Base-by-base conservation (phyloP, 805 yeast species). In the Saccharomyces jurei region DNA sequence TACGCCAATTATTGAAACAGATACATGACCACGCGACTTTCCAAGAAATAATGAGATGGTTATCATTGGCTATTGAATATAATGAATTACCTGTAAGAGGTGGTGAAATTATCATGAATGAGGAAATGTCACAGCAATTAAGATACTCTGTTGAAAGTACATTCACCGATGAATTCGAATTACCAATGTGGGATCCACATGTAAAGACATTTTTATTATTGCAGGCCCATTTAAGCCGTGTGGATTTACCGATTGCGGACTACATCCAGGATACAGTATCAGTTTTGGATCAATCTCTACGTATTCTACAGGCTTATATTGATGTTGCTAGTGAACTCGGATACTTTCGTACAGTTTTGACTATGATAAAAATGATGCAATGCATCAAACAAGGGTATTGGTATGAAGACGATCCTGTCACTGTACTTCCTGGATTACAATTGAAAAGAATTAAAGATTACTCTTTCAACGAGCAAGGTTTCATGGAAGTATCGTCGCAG, bases 211-310 rank as follows among this genome's bases (percentile, higher is more conserved):
- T 89, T 63, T 73, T 91, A 44, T 70, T 92, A 46, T 63, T 91
- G 14, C 97, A 92, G 70, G 91, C 96, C 0, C 92, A 92, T 65
- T 77, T 92, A 51, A 82, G 89, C 8, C 76, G 97, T 52, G 64
- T 85, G 5, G 94, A 88, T 56, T 74, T 94, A 50, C 99, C 98
- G 1, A 88, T 94, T 64, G 95, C 96, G 0, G 99, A 94, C 75
- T 94, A 94, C 67, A 77, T 86, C 9, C 98, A 92, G 66, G 99
- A 94, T 70, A 90, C 96, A 0, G 82, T 90, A 13, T 84, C 97
- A 0, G 96, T 94, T 9, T 74, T 94, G 54, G 99, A 95, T 65
- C 99, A 94, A 72, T 83, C 96, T 6, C 75, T 94, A 64, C 96
- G 99, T 80, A 86, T 94, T 58, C 72, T 91, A 52, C 99, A 94